Evolutionary conservation across 2,329 filamentous ascomycete species (phyloP).

Genomic region (Aspergillus udagawae): DNA sequence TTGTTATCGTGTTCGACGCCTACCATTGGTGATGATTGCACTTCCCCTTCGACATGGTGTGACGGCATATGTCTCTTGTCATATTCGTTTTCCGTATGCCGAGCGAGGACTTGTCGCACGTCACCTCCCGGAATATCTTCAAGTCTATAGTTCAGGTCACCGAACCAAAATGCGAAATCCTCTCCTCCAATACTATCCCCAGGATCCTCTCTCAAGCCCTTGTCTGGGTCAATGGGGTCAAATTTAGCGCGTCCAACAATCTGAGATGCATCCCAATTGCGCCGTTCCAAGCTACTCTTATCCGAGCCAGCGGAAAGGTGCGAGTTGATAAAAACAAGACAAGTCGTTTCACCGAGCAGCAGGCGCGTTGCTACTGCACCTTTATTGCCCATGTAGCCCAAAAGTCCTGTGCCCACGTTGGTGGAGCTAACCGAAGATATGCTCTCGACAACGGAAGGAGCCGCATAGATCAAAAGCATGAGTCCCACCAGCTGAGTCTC

Average conservation of each 20-base stretch:
- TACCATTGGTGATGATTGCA: slow-evolving; percentile 14
- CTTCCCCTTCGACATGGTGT: slow-evolving; percentile 19
- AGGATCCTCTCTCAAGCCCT: slow-evolving; percentile 53
- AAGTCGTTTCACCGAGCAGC: slow-evolving; percentile 83
- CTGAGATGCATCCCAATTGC: slow-evolving; percentile 86
- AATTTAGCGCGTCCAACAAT: slow-evolving; percentile 75
- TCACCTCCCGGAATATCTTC: slow-evolving; percentile 86
- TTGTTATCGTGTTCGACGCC: slow-evolving; percentile 9
- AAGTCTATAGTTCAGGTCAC: slow-evolving; percentile 90
- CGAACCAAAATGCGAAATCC: slow-evolving; percentile 94
- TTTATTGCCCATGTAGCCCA: slow-evolving; percentile 96
- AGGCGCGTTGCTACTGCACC: slow-evolving; percentile 79
- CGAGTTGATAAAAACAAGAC: slow-evolving; percentile 83
- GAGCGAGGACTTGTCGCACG: slow-evolving; percentile 74
- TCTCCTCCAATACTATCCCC: slow-evolving; percentile 73
- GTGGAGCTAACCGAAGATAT: slow-evolving; percentile 79
- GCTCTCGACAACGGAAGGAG: slow-evolving; percentile 67
- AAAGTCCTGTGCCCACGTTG: slow-evolving; percentile 79
- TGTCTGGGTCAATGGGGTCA: slow-evolving; percentile 65
- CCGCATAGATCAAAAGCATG: slow-evolving; percentile 79
- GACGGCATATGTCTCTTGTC: slow-evolving; percentile 48
- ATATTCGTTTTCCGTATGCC: slow-evolving; percentile 79
- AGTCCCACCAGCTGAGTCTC: slow-evolving; percentile 85
- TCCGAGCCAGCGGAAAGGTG: slow-evolving; percentile 87
- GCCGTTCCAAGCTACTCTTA: slow-evolving; percentile 69